Evolutionary conservation across 176 grass and related monocot genomes (phyloP), one percentile per base, ranked within the genome.

Genomic region (Calamus simplicifolius): DNA sequence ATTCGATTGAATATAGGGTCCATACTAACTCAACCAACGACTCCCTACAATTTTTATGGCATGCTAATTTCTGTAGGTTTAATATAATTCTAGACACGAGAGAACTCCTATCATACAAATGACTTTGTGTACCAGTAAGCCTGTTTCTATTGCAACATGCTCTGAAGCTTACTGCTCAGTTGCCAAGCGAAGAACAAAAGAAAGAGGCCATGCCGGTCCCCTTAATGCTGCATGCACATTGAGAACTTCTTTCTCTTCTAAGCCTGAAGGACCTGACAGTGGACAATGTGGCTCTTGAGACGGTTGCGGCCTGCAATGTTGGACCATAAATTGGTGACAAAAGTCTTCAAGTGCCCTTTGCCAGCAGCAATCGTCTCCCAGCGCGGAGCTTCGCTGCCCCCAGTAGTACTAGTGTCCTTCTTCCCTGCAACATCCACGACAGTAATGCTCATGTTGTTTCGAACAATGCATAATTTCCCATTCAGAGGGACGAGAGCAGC

Each of bases 231-330:
- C 35, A 43, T 12, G 35, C 1, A 43, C 12, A 7, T 43, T 12
- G 35, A 43, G 35, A 12, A 43, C 12, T 43, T 43, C 8, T 43
- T 43, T 13, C 35, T 54, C 35, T n/a, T n/a, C 73, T 83, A 91
- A 61, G 67, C 79, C 76, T 83, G 82, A 49, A 95, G 85, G 58
- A 95, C 79, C 43, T 95, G 85, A 76, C 90, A 95, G 69, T 95
- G 85, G 50, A 95, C 62, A 27, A 89, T 73, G 56, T 23, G 70
- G 70, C 58, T 83, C 50, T 76, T 89, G 30, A 69, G 49, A 17
- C 70, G 76, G 49, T 49, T 28, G 18, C 82, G 79, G 43, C 82
- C 82, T 18, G 83, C 67, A 4, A 95, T 57, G 63, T 49, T 86
- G 16, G 74, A 72, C 49, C 76, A 27, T 26, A 95, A 63, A 35